Conservation (phyloP, 2,329 filamentous ascomycete genomes). For the Lachnellula occidentalis region DNA sequence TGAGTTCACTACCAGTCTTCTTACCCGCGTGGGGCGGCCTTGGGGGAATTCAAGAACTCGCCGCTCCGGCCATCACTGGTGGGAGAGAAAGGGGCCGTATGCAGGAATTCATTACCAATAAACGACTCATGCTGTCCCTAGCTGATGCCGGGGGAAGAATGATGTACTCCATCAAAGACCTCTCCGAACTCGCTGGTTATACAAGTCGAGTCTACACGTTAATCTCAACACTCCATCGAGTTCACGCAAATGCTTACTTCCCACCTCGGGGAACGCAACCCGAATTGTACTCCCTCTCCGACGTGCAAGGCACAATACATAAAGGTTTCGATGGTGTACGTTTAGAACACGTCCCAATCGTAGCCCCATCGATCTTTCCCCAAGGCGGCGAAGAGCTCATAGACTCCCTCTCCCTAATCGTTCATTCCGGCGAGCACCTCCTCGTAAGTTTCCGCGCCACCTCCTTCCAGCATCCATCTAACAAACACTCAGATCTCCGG, state of each 20-base stretch:
- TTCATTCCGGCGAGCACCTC: conserved; percentile 86
- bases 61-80: conserved; percentile 43
- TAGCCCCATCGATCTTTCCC: conserved; percentile 83
- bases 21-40: conserved; percentile 89
- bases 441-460: conserved; percentile 46
- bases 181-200: conserved; percentile 91
- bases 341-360: conserved; percentile 86
- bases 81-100: conserved; percentile 78
- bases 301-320: conserved; percentile 89
- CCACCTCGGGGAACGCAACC: conserved; percentile 58
- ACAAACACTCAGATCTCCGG: conserved; percentile 65
- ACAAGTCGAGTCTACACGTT: conserved; percentile 94
- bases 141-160: conserved; percentile 94
- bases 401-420: conserved; percentile 81
- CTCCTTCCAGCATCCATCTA: background rate
- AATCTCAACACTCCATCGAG: conserved; percentile 88
- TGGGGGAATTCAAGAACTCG: conserved; percentile 65
- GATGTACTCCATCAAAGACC: conserved; percentile 99
- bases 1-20: conserved; percentile 90
- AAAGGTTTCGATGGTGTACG: conserved; percentile 93
- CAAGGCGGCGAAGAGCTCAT: conserved; percentile 88
- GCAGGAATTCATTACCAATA: conserved; percentile 99
- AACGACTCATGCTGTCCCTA: conserved; percentile 93
- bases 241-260: conserved; percentile 85
- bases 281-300: conserved; percentile 83